phyloP scores from a whole-genome alignment of 2,329 filamentous ascomycete genomes.

The Penicillium aurantiogriseum region DNA sequence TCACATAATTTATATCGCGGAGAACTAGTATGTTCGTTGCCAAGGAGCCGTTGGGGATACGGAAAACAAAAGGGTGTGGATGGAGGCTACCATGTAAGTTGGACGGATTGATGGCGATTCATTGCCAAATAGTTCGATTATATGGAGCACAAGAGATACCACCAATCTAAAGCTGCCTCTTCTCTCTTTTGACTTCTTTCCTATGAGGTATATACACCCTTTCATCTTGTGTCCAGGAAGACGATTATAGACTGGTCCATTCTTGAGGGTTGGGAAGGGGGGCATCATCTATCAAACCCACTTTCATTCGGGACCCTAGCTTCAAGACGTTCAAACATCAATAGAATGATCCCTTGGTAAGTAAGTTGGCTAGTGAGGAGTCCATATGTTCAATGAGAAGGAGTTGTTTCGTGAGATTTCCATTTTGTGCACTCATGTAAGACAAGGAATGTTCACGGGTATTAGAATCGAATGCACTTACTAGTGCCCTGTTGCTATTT shows the following conservation, averaged over 20 bases:
- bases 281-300: neutral
- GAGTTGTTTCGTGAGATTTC: neutral
- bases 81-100: neutral
- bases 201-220: neutral
- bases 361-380: neutral
- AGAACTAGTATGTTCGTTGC: neutral
- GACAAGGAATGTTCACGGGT: neutral
- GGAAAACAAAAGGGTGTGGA: neutral
- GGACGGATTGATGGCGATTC: neutral
- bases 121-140: neutral
- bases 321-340: neutral
- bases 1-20: conserved; percentile 9
- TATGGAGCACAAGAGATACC: neutral
- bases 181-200: neutral
- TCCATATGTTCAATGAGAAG: neutral
- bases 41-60: neutral
- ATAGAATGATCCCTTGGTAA: neutral
- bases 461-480: neutral
- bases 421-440: neutral
- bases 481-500: neutral
- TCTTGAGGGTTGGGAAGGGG: too few species aligned
- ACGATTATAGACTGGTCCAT: neutral
- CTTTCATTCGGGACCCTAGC: neutral
- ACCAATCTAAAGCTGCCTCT: neutral
- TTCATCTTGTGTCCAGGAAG: neutral